Percentiles rank a stretch among this genome's conserved stretches.
Evolutionary conservation across 164 flowering plant species (phyloP).

Genomic region (Macadamia integrifolia): DNA sequence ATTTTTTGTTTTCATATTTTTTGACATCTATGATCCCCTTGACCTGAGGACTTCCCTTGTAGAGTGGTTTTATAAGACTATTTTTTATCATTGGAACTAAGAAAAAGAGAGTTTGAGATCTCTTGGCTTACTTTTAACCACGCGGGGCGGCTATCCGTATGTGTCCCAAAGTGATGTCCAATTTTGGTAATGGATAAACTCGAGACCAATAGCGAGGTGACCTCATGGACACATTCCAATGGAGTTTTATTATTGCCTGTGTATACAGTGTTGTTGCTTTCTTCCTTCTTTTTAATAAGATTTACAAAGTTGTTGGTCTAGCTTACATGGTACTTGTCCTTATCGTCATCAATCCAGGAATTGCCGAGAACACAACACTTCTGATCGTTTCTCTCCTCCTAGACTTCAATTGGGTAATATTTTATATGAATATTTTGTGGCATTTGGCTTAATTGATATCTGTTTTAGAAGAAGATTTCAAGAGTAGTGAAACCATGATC

Average conservation of each 20-base stretch:
- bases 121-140: too few relatives aligned
- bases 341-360: not conserved
- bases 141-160: too few relatives aligned
- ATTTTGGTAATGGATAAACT: too few relatives aligned
- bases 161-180: too few relatives aligned
- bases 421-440: slow-evolving; percentile 48
- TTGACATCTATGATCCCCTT: too few relatives aligned
- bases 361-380: not conserved
- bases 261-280: not conserved
- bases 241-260: slow-evolving; percentile 16
- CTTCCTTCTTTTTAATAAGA: not conserved
- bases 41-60: too few relatives aligned
- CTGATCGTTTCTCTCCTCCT: slow-evolving; percentile 15
- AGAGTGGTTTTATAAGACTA: too few relatives aligned
- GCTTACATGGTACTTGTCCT: slow-evolving; percentile 12
- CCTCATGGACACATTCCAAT: slow-evolving; percentile 46
- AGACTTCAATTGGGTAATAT: slow-evolving; percentile 21
- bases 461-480: slow-evolving; percentile 41
- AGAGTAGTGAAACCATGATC: slow-evolving; percentile 47
- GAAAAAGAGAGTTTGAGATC: too few relatives aligned
- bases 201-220: too few relatives aligned
- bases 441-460: slow-evolving; percentile 61
- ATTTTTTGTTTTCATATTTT: too few relatives aligned
- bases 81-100: too few relatives aligned
- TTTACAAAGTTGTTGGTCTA: slow-evolving; percentile 22